Percentiles rank a stretch among this genome's conserved stretches.
phyloP scores from a whole-genome alignment of 2,329 filamentous ascomycete species.

The Penicillium thymicola region DNA sequence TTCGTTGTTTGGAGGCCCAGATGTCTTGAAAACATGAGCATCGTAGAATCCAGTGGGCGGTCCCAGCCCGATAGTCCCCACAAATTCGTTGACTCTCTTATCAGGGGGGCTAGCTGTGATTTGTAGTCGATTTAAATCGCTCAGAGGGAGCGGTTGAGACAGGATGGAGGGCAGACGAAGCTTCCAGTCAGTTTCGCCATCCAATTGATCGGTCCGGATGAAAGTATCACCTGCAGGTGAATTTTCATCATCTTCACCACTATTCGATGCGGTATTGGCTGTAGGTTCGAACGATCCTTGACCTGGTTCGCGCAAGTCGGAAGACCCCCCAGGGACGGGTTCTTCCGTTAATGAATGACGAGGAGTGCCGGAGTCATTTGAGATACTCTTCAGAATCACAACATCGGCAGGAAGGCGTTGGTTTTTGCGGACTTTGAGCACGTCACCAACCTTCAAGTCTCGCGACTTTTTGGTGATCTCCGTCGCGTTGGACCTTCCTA shows the following conservation, averaged over 20 bases:
- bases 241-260: constrained; percentile 27
- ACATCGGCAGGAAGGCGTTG: constrained; percentile 94
- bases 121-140: constrained; percentile 63
- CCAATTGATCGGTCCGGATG: constrained; percentile 93
- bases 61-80: constrained; percentile 78
- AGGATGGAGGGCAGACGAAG: constrained; percentile 80
- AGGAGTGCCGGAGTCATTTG: constrained; percentile 48
- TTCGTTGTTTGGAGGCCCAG: constrained; percentile 14
- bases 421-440: constrained; percentile 88
- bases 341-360: constrained; percentile 20
- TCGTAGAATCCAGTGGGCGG: constrained; percentile 52
- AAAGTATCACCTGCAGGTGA: constrained; percentile 74
- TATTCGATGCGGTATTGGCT: constrained; percentile 11
- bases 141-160: constrained; percentile 71
- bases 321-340: constrained; percentile 13
- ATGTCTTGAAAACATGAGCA: constrained; percentile 39
- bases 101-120: constrained; percentile 88
- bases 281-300: constrained; percentile 19
- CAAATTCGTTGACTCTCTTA: constrained; percentile 89
- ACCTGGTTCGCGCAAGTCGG: constrained; percentile 26
- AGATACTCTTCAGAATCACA: constrained; percentile 80
- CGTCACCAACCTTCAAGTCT: constrained; percentile 89
- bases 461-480: constrained; percentile 78
- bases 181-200: constrained; percentile 99
- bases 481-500: constrained; percentile 56